These are phyloP conservation scores for Triticum turgidum DNA, from an alignment of 176 grass and related monocot species.

Conservation along the genomic window DNA sequence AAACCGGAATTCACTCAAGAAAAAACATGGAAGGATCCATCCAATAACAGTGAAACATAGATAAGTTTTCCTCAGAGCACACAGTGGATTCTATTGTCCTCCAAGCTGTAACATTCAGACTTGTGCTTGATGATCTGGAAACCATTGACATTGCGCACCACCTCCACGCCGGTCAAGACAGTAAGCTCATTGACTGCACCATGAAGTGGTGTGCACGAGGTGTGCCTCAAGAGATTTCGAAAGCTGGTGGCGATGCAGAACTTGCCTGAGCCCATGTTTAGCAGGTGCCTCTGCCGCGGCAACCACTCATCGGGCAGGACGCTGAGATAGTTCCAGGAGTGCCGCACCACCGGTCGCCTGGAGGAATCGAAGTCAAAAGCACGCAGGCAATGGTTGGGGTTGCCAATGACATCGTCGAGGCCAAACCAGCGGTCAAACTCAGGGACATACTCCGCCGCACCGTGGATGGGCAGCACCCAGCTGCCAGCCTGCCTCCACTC, in stretches of 20 bases:
- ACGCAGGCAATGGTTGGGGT: not conserved
- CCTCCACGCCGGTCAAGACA: not conserved
- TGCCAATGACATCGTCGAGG: not conserved
- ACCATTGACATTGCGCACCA: not conserved
- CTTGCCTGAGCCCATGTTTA: not conserved
- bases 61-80: not conserved
- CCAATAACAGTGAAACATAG: too few relatives aligned
- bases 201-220: too few relatives aligned
- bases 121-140: not conserved
- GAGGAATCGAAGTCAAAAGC: not conserved
- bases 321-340: not conserved
- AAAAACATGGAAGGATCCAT: too few relatives aligned
- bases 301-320: not conserved
- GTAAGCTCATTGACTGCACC: not conserved
- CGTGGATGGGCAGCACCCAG: not conserved
- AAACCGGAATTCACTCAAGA: too few relatives aligned
- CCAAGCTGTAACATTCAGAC: not conserved
- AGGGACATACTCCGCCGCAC: not conserved
- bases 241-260: not conserved
- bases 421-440: slow-evolving; percentile 3
- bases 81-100: not conserved
- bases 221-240: not conserved
- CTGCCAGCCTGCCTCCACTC: not conserved
- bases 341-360: not conserved
- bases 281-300: not conserved